Conservation (phyloP, 2,329 filamentous ascomycete species). For the Septoria linicola region DNA sequence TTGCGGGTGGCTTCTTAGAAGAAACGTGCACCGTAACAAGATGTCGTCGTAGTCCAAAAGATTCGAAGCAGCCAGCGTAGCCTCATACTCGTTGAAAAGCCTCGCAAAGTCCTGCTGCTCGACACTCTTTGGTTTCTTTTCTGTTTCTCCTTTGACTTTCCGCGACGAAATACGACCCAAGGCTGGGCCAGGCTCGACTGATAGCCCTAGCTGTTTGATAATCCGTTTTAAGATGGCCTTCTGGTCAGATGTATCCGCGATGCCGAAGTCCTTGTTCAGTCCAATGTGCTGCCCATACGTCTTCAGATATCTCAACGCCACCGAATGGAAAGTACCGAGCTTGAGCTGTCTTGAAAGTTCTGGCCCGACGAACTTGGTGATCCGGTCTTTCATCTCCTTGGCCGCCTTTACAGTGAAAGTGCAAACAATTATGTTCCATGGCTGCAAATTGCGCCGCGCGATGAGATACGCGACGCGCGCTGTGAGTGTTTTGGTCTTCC, state of each 20-base stretch:
- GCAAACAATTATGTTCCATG: constrained; percentile 87
- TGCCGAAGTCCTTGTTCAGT: constrained; percentile 78
- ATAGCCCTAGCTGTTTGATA: constrained; percentile 68
- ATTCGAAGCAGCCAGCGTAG: constrained; percentile 70
- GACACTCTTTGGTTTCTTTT: constrained; percentile 47
- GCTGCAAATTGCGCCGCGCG: constrained; percentile 66
- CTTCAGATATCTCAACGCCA: constrained; percentile 79
- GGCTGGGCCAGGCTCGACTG: constrained; percentile 68
- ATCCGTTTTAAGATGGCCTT: constrained; percentile 78
- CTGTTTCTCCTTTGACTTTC: constrained; percentile 57
- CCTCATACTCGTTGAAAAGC: constrained; percentile 74
- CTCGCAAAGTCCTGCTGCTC: constrained; percentile 66
- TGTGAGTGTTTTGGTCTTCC: constrained; percentile 94
- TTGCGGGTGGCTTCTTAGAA: constrained; percentile 69
- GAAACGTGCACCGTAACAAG: constrained; percentile 75
- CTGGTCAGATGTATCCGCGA: constrained; percentile 82
- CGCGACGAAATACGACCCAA: constrained; percentile 69
- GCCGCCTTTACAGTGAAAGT: constrained; percentile 97
- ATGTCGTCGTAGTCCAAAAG: constrained; percentile 94
- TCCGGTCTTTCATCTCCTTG: constrained; percentile 86
- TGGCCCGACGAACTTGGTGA: constrained; percentile 76
- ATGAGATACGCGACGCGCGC: constrained; percentile 89
- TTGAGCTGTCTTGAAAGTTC: constrained; percentile 73
- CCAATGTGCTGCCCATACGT: constrained; percentile 83
- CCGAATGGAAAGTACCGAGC: constrained; percentile 92